These are phyloP conservation scores for Naganishia vaughanmartiniae DNA, from an alignment of 768 basidiomycete species.

Conservation along the genomic window DNA sequence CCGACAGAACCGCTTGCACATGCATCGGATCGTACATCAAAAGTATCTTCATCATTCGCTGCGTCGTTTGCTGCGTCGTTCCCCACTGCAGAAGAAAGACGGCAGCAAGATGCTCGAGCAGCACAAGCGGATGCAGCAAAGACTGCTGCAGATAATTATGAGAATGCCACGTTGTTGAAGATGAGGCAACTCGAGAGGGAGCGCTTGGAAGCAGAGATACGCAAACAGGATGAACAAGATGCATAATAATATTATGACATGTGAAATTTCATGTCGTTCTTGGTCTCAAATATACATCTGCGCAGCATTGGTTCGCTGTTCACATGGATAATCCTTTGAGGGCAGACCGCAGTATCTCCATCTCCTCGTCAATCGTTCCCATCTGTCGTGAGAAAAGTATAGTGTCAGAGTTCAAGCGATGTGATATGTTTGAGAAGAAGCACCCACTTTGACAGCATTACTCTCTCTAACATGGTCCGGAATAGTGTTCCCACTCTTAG, in stretches of 20 bases:
- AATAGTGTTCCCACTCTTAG: conserved; percentile 53
- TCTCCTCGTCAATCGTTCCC: neutral
- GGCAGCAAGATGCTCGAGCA: conserved; percentile 22
- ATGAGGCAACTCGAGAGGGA: conserved; percentile 45
- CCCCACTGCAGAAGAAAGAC: conserved; percentile 30
- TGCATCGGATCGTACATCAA: neutral
- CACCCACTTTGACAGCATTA: neutral
- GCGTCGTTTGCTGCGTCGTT: conserved; percentile 22
- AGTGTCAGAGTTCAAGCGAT: neutral
- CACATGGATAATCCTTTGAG: neutral
- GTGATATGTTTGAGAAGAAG: neutral
- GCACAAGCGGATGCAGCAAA: conserved; percentile 31
- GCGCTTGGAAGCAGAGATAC: conserved; percentile 43
- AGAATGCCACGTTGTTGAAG: conserved; percentile 48
- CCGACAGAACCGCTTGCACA: neutral
- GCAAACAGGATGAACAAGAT: conserved; percentile 43
- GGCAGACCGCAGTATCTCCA: neutral
- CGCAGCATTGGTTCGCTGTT: neutral
- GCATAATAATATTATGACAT: neutral
- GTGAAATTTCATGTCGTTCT: neutral
- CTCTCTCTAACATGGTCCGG: neutral
- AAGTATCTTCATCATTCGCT: conserved; percentile 20
- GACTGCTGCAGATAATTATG: conserved; percentile 37
- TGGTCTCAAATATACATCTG: neutral
- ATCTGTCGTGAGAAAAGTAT: neutral